phyloP scores from a whole-genome alignment of 179 eudicot genomes.

The Silene vulgaris region DNA sequence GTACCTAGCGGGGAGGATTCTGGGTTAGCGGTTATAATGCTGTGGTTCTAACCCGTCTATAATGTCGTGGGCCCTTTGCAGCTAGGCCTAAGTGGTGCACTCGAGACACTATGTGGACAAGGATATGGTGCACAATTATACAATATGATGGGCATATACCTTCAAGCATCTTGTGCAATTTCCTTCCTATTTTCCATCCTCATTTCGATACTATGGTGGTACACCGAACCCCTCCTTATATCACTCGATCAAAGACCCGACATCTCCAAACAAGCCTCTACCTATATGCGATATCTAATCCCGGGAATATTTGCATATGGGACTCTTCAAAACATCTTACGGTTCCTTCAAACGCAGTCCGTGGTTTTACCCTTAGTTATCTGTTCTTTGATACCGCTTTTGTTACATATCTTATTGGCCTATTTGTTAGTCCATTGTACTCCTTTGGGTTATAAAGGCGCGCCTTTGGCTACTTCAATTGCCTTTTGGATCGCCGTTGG shows the following conservation, averaged over 20 bases:
- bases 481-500: constrained; percentile 49
- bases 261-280: constrained; percentile 38
- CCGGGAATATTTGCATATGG: constrained; percentile 61
- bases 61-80: constrained; percentile 13
- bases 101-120: constrained; percentile 72
- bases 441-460: constrained; percentile 42
- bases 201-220: constrained; percentile 53
- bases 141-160: constrained; percentile 48
- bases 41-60: no score
- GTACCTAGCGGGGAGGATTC: no score
- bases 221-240: constrained; percentile 37
- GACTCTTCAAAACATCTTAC: constrained; percentile 44
- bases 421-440: constrained; percentile 42
- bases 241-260: constrained; percentile 45
- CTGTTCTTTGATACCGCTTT: constrained; percentile 41
- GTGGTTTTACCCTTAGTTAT: constrained; percentile 41
- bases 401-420: constrained; percentile 39
- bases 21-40: no score
- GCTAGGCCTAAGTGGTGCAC: constrained; percentile 68
- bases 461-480: constrained; percentile 53
- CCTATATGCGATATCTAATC: constrained; percentile 40
- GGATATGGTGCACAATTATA: constrained; percentile 57
- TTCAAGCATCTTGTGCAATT: constrained; percentile 59
- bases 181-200: constrained; percentile 40
- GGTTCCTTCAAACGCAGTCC: constrained; percentile 68